These are phyloP conservation scores for Puccinia horiana DNA, from an alignment of 1,284 basidiomycete species.

Conservation along the genomic window DNA sequence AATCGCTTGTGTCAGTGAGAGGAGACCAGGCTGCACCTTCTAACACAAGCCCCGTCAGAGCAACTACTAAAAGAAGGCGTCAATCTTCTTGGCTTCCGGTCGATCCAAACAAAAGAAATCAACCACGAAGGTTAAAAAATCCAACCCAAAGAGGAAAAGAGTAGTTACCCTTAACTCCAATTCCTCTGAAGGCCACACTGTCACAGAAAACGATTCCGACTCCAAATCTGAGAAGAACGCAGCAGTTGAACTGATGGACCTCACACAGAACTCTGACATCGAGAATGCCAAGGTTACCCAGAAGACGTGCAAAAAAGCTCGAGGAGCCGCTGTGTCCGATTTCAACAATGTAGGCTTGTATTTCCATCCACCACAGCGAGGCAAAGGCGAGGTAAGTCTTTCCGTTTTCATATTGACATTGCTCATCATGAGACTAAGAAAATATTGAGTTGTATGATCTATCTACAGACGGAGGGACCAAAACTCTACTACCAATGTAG, in stretches of 20 bases:
- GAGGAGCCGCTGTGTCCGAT: not conserved
- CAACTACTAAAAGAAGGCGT: too few relatives aligned
- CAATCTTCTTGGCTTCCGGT: not conserved
- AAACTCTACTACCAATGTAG: not conserved
- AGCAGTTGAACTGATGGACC: not conserved
- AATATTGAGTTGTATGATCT: not conserved
- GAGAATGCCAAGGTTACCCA: not conserved
- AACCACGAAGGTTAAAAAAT: not conserved
- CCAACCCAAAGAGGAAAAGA: not conserved
- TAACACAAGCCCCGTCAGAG: too few relatives aligned
- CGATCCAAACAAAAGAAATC: not conserved
- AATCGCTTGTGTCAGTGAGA: not conserved
- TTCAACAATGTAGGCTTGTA: not conserved
- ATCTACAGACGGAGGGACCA: not conserved
- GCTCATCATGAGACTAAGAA: not conserved
- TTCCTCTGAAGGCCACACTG: not conserved
- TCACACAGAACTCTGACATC: not conserved
- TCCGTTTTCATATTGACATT: not conserved
- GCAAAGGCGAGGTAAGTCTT: not conserved
- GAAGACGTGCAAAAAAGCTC: slow-evolving; percentile 15
- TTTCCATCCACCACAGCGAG: not conserved
- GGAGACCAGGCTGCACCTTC: not conserved
- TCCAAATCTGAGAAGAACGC: not conserved
- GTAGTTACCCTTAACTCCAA: not conserved
- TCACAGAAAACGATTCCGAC: not conserved